Conservation (phyloP, 2,329 filamentous ascomycete species). For the Daldinia eschscholtzii region DNA sequence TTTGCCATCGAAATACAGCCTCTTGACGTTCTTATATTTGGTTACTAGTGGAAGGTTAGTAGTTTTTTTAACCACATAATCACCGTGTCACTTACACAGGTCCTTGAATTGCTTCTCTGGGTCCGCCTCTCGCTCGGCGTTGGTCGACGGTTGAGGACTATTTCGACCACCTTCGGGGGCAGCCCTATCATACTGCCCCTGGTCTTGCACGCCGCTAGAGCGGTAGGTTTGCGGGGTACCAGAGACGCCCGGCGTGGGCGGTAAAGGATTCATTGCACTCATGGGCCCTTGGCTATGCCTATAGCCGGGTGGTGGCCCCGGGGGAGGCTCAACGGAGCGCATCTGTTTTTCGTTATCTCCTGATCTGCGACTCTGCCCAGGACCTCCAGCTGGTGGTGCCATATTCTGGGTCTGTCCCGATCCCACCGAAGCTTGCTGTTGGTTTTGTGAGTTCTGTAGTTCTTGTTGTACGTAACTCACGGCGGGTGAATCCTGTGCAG, state of each 20-base stretch:
- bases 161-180: constrained; percentile 64
- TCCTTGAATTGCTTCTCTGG: constrained; percentile 70
- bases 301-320: constrained; percentile 65
- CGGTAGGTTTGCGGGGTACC: constrained; percentile 57
- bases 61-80: constrained; percentile 19
- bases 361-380: constrained; percentile 60
- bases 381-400: constrained; percentile 62
- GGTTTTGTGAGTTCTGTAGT: constrained; percentile 40
- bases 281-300: constrained; percentile 63
- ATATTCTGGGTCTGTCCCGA: constrained; percentile 58
- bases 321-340: constrained; percentile 59
- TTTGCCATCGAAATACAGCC: constrained; percentile 96
- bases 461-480: constrained; percentile 53
- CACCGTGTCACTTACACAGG: constrained; percentile 60
- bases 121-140: constrained; percentile 58
- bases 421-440: constrained; percentile 43
- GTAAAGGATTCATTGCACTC: constrained; percentile 59
- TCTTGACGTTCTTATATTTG: constrained; percentile 98
- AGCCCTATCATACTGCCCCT: constrained; percentile 61
- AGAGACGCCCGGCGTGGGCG: constrained; percentile 55
- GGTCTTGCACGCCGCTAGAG: constrained; percentile 55
- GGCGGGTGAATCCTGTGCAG: constrained; percentile 60
- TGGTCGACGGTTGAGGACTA: constrained; percentile 66
- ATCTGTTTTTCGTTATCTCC: constrained; percentile 64
- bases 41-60: constrained; percentile 70